phyloP scores from a whole-genome alignment of 345 rosid genomes.

The Pugionium cornutum region DNA sequence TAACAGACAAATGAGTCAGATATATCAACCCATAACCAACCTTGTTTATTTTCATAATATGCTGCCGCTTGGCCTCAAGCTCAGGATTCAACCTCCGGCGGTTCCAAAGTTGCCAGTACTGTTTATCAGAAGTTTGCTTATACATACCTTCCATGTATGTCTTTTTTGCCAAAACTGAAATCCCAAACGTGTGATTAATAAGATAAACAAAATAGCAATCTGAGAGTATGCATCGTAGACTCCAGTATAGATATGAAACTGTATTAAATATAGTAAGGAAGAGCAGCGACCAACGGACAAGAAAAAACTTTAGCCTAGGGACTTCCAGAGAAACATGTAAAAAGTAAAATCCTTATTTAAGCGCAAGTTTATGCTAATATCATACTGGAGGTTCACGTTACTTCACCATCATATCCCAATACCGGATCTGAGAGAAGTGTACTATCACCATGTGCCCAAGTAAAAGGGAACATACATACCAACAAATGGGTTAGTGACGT shows the following conservation, averaged over 20 bases:
- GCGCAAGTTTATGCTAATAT: slow-evolving; percentile 18
- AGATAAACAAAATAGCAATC: slow-evolving; percentile 13
- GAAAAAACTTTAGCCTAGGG: slow-evolving; percentile 10
- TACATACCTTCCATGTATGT: slow-evolving; percentile 70
- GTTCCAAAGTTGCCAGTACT: slow-evolving; percentile 89
- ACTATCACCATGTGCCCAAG: slow-evolving; percentile 19
- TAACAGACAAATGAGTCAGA: slow-evolving; percentile 24
- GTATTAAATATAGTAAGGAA: background rate
- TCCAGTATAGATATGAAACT: slow-evolving; percentile 16
- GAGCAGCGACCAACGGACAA: background rate
- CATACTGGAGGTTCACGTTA: slow-evolving; percentile 17
- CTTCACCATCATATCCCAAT: slow-evolving; percentile 13
- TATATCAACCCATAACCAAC: slow-evolving; percentile 43
- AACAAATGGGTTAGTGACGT: background rate
- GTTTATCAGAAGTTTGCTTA: slow-evolving; percentile 82
- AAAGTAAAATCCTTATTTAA: slow-evolving; percentile 18
- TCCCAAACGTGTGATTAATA: slow-evolving; percentile 27
- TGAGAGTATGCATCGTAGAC: slow-evolving; percentile 24
- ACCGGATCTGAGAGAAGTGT: slow-evolving; percentile 12
- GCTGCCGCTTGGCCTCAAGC: slow-evolving; percentile 74
- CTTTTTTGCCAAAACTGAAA: slow-evolving; percentile 82
- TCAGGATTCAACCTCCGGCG: slow-evolving; percentile 80
- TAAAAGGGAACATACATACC: slow-evolving; percentile 13
- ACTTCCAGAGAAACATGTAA: slow-evolving; percentile 24
- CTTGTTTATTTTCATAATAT: slow-evolving; percentile 66